Conservation (phyloP, 2,329 filamentous ascomycete genomes). For the Colletotrichum trifolii region DNA sequence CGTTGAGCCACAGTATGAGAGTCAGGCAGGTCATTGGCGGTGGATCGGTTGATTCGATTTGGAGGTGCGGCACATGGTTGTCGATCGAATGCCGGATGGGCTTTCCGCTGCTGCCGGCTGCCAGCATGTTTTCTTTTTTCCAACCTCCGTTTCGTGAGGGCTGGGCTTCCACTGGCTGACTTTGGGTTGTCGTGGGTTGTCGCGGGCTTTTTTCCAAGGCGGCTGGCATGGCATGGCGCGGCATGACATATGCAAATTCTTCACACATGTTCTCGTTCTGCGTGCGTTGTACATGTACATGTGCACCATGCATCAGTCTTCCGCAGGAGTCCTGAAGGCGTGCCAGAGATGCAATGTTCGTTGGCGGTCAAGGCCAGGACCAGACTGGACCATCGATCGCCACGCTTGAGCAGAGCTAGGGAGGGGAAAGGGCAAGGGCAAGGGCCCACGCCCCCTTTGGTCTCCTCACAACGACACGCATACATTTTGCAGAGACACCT, state of each 20-base stretch:
- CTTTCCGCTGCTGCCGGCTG: slow-evolving; percentile 23
- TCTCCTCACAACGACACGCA: too few relatives aligned
- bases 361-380: slow-evolving; percentile 8
- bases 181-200: not conserved
- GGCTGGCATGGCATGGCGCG: not conserved
- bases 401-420: slow-evolving; percentile 7
- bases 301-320: slow-evolving; percentile 17
- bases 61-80: slow-evolving; percentile 28
- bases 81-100: slow-evolving; percentile 25
- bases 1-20: too few relatives aligned
- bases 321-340: slow-evolving; percentile 5
- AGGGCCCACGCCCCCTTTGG: too few relatives aligned
- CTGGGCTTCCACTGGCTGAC: slow-evolving; percentile 11
- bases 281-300: slow-evolving; percentile 13
- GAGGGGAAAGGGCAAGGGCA: slow-evolving; percentile 1
- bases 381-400: not conserved
- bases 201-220: not conserved
- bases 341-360: slow-evolving; percentile 2
- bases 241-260: slow-evolving; percentile 27
- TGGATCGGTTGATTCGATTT: not conserved
- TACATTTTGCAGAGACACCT: too few relatives aligned
- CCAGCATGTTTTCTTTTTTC: slow-evolving; percentile 26
- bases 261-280: not conserved
- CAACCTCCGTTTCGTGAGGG: slow-evolving; percentile 19
- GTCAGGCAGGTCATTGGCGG: too few relatives aligned